Base-by-base conservation (phyloP, 768 basidiomycete genomes). In the Chiua virens region DNA sequence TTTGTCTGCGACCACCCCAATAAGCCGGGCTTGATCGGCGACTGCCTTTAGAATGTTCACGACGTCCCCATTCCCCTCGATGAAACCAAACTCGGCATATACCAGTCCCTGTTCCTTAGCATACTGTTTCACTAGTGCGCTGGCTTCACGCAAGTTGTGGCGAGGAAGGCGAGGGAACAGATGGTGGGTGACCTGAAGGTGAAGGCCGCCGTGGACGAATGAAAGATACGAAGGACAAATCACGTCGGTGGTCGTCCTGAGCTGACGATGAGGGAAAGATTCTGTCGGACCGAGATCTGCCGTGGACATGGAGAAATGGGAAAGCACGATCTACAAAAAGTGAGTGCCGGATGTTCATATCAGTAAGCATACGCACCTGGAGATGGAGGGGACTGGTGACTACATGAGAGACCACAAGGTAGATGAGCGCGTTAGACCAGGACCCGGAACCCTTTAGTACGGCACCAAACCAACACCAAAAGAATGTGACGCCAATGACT, bases 211-310 rank as follows among this genome's bases (percentile, higher is more conserved):
- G 63, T 99, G 97, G 30, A 99, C 71, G 64, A 94, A 98, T 45
- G 80, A 89, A 59, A 98, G 78, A 28, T 83, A 81, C 1, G 86
- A 77, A 3, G 85, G 82, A 71, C 97, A 98, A 54, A 90, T 82
- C 37, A 99, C 92, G 68, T 99, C 97, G 40, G 91, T 88, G 1
- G 97, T 98, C n/a, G 97, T 99, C 42, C 97, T 88, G 61, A 99
- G 74, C 68, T 99, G 97, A 15, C 97, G 86, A 59, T 92, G 87
- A 4, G 88, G 82, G 75, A 98, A 98, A 0, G 92, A 95, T 65
- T 99, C 97, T 25, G 74, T 73, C 1, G 92, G 91, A 13, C 95
- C 95, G 18, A 98, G 76, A 65, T 98, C 96, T 9, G 76, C 87
- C 3, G 94, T 95, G 13, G 96, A 93, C 76, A 94, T 92, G 43